These are phyloP conservation scores for Dalbergia cochinchinensis DNA, from an alignment of 306 rosid species.

Conservation along the genomic window DNA sequence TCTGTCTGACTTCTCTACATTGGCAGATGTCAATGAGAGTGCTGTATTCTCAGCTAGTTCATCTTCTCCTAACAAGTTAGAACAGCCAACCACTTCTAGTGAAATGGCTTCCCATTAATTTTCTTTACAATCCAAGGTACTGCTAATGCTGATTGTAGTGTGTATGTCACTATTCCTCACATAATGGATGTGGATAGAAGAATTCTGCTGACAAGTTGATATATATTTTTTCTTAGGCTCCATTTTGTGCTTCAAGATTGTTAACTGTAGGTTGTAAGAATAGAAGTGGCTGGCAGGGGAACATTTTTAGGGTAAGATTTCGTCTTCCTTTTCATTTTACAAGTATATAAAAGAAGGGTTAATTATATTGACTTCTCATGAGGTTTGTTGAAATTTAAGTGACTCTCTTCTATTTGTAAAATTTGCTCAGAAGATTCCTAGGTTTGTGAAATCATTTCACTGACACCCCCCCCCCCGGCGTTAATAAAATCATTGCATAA, in stretches of 20 bases:
- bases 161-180: slow-evolving; percentile 7
- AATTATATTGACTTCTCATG: too few species aligned
- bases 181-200: slow-evolving; percentile 6
- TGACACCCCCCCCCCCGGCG: too few species aligned
- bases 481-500: too few species aligned
- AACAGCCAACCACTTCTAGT: slow-evolving; percentile 45
- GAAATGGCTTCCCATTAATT: slow-evolving; percentile 57
- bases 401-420: too few species aligned
- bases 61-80: slow-evolving; percentile 48
- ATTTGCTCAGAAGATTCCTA: too few species aligned
- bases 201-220: slow-evolving; percentile 42
- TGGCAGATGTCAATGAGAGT: slow-evolving; percentile 48
- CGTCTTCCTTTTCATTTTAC: background rate
- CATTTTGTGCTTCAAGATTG: slow-evolving; percentile 57
- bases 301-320: slow-evolving; percentile 71
- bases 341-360: background rate
- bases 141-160: slow-evolving; percentile 35
- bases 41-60: slow-evolving; percentile 38
- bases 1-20: slow-evolving; percentile 52
- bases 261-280: slow-evolving; percentile 64
- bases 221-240: slow-evolving; percentile 49
- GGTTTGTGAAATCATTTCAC: too few species aligned
- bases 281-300: slow-evolving; percentile 63
- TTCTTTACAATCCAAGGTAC: slow-evolving; percentile 59
- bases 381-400: too few species aligned